Evolutionary conservation across 2,329 filamentous ascomycete genomes (phyloP), one percentile per base, ranked within the genome.

Genomic region (Alternaria triticimaculans): DNA sequence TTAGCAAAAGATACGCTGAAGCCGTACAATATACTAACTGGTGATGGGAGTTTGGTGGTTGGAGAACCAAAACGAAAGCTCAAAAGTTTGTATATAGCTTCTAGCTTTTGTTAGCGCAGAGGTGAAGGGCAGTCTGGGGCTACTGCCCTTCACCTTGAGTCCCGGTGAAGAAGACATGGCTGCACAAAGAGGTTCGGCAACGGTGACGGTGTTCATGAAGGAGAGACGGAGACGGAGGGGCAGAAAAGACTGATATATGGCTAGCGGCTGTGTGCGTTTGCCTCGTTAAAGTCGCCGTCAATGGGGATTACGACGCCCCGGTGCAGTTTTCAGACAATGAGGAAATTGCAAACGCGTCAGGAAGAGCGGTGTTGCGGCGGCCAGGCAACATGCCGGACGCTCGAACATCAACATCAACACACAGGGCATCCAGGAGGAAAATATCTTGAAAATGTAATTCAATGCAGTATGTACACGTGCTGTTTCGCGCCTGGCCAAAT

Each of bases 381-480:
- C 25, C 26, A 3, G 23, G 18, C 26, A 20, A 23, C 20, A 11
- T n/a, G 37, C 12, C 5, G 50, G 20, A 14, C 11, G 14, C 20
- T 20, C 10, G 14, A 15, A 59, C 5, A 33, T 12, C 8, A 56
- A 28, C 28, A 56, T 60, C 58, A 62, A 18, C 44, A 45, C 18
- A 11, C 11, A 14, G 30, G 23, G 12, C 20, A 43, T 5, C 18
- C 14, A 11, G 21, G 12, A 50, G 5, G 26, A 18, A 57, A 53
- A n/a, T 26, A 58, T 28, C 64, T 58, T 26, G 58, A 48, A 55
- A 57, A 68, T 55, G 50, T 54, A 53, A 58, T 18, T 53, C 43
- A 60, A 69, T 60, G 62, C 48, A 65, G 45, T 78, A 78, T 78
- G 64, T 75, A 78, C 75, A 77, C 49, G 23, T 64, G 65, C 59